Evolutionary conservation across 345 rosid genomes (phyloP).

Genomic region (Eucalyptus polybractea): DNA sequence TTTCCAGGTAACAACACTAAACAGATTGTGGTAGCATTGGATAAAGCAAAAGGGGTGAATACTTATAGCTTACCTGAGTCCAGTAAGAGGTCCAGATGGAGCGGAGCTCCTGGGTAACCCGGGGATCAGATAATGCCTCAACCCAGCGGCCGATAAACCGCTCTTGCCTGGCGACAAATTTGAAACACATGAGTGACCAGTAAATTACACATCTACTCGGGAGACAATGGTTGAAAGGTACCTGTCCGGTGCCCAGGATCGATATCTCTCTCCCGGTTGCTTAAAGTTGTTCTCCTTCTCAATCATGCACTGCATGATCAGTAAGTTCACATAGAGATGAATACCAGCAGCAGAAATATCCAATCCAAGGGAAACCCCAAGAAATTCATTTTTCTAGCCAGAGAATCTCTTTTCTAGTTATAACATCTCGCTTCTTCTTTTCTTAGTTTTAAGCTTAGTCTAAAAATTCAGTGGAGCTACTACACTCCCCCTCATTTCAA

Average conservation of each 20-base stretch:
- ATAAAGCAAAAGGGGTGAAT: not conserved
- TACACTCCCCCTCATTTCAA: not conserved
- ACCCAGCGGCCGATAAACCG: conserved; percentile 64
- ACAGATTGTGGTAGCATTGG: not conserved
- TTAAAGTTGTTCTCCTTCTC: conserved; percentile 92
- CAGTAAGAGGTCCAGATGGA: conserved; percentile 82
- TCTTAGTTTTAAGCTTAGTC: not conserved
- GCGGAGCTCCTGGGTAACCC: conserved; percentile 75
- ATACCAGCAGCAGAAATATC: not conserved
- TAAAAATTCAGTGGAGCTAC: not conserved
- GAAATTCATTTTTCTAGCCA: not conserved
- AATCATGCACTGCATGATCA: conserved; percentile 48
- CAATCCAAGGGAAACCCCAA: not conserved
- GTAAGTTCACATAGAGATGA: not conserved
- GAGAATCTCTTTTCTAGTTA: not conserved
- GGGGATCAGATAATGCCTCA: conserved; percentile 67
- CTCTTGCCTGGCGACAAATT: conserved; percentile 55
- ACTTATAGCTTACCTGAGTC: conserved; percentile 36
- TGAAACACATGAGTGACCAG: not conserved
- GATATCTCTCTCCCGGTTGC: conserved; percentile 87
- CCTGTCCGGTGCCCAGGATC: conserved; percentile 79
- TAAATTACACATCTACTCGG: not conserved
- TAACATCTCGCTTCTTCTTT: not conserved
- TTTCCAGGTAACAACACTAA: not conserved
- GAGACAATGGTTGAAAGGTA: conserved; percentile 1